phyloP scores from a whole-genome alignment of 345 rosid genomes.

The Hibiscus trionum region DNA sequence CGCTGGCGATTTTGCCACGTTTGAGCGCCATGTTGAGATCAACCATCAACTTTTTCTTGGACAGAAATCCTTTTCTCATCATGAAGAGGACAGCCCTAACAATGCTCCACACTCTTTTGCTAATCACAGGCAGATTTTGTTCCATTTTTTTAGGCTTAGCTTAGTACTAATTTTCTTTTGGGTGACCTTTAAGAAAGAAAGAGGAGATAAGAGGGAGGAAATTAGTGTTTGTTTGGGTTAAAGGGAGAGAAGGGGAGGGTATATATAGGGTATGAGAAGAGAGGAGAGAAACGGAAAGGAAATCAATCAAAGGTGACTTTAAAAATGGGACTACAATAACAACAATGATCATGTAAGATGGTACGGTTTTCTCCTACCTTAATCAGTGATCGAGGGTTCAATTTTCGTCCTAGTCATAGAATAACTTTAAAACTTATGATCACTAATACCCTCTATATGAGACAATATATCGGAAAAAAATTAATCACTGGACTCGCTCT shows the following conservation, averaged over 20 bases:
- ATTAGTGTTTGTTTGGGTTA: conserved; percentile 21
- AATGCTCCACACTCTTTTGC: conserved; percentile 53
- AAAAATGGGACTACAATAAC: no score
- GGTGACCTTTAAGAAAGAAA: neutral
- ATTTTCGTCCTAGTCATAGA: no score
- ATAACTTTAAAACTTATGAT: no score
- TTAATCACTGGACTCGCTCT: no score
- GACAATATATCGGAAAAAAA: no score
- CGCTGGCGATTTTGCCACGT: conserved; percentile 65
- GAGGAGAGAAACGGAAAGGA: neutral
- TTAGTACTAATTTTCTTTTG: neutral
- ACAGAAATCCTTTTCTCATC: conserved; percentile 54
- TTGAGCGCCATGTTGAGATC: conserved; percentile 71
- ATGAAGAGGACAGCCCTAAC: conserved; percentile 61
- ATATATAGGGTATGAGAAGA: conserved; percentile 30
- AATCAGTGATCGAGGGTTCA: no score
- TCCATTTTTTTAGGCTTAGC: conserved; percentile 18
- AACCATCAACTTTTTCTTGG: conserved; percentile 47
- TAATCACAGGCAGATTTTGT: conserved; percentile 36
- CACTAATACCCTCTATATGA: no score
- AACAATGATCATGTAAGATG: no score
- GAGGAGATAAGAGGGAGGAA: neutral
- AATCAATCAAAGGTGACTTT: no score
- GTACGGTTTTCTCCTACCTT: no score
- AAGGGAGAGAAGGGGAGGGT: conserved; percentile 9